Percentiles rank a stretch among this genome's conserved stretches.
Evolutionary conservation across 768 basidiomycete species (phyloP).

Genomic region (Filobasidium wieringae): DNA sequence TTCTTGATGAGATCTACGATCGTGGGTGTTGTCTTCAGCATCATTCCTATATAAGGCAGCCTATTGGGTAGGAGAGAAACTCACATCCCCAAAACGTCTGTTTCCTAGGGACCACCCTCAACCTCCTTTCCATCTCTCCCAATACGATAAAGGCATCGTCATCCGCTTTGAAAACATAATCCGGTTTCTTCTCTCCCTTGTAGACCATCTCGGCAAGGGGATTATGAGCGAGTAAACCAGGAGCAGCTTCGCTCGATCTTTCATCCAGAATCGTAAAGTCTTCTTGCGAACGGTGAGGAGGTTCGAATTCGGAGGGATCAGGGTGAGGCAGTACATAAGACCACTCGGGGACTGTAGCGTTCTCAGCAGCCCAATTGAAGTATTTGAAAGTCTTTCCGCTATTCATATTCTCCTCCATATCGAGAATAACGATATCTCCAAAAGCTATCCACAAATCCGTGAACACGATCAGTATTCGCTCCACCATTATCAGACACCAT

Average conservation of each 20-base stretch:
- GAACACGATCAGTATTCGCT: not conserved
- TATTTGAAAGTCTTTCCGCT: slow-evolving; percentile 80
- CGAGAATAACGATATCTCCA: slow-evolving; percentile 48
- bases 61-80: too few species aligned
- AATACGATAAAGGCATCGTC: slow-evolving; percentile 94
- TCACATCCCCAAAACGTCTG: slow-evolving; percentile 39
- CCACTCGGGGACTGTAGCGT: slow-evolving; percentile 79
- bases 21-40: too few species aligned
- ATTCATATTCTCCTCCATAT: slow-evolving; percentile 90
- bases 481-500: slow-evolving; percentile 17
- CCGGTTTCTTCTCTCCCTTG: slow-evolving; percentile 55
- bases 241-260: not conserved
- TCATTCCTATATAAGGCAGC: too few species aligned
- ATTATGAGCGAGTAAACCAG: not conserved
- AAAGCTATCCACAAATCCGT: slow-evolving; percentile 23
- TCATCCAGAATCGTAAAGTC: not conserved
- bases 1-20: slow-evolving; percentile 61
- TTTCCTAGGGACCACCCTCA: slow-evolving; percentile 62
- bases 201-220: slow-evolving; percentile 12
- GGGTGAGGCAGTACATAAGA: too few species aligned
- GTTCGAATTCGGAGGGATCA: too few species aligned
- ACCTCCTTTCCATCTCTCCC: slow-evolving; percentile 79
- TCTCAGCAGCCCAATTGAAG: slow-evolving; percentile 82
- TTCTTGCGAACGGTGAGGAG: not conserved
- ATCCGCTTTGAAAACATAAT: slow-evolving; percentile 86